These are phyloP conservation scores for Apiotrichum gamsii DNA, from an alignment of 1,284 basidiomycete genomes.

Conservation along the genomic window DNA sequence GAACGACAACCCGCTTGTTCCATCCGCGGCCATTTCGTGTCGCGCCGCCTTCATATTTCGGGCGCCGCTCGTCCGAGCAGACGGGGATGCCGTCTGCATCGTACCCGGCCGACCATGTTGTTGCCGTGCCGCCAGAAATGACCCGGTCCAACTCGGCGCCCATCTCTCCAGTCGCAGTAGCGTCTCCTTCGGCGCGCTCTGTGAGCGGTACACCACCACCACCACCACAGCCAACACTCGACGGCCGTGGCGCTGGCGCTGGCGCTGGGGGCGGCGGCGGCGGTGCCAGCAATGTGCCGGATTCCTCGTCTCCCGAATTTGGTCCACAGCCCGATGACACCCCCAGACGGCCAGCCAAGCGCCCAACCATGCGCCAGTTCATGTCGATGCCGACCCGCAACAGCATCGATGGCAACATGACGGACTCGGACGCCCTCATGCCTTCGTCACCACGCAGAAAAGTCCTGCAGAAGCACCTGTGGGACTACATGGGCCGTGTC, in stretches of 20 bases:
- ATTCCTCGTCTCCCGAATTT: not conserved
- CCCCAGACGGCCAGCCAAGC: too few relatives aligned
- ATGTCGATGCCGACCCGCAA: not conserved
- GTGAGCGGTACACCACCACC: too few relatives aligned
- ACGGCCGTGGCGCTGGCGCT: too few relatives aligned
- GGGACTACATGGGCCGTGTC: not conserved
- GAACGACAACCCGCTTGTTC: slow-evolving; percentile 7
- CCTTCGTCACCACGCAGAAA: slow-evolving; percentile 5
- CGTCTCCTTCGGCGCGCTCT: too few relatives aligned
- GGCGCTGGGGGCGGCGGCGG: too few relatives aligned
- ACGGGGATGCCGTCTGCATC: too few relatives aligned
- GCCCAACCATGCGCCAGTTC: not conserved
- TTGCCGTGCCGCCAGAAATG: not conserved
- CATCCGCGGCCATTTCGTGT: slow-evolving; percentile 8
- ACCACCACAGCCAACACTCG: too few relatives aligned
- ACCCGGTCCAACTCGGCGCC: slow-evolving; percentile 12
- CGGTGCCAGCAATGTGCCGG: too few relatives aligned
- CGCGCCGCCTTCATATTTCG: not conserved
- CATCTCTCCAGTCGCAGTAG: not conserved
- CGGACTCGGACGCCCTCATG: slow-evolving; percentile 17
- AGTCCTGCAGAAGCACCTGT: slow-evolving; percentile 9
- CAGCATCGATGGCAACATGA: slow-evolving; percentile 6
- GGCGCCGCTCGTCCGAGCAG: not conserved
- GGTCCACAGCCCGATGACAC: too few relatives aligned
- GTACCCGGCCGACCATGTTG: too few relatives aligned